Percentiles rank a stretch among this genome's conserved stretches.
Evolutionary conservation across 1,284 basidiomycete species (phyloP).

Genomic region (Sanguinoderma infundibulare): DNA sequence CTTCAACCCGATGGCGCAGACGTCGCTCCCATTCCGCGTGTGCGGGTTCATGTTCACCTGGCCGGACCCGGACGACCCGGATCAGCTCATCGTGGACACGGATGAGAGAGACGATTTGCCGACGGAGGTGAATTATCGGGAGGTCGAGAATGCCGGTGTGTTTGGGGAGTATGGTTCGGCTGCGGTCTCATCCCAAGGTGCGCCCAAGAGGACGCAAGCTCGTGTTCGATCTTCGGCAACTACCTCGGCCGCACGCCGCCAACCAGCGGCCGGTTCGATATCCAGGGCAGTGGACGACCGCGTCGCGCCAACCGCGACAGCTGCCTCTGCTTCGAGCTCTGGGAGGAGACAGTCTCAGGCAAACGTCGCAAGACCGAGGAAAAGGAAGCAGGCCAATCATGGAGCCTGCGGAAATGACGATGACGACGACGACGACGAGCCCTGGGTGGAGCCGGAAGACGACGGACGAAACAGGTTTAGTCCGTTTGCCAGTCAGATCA

Average conservation of each 20-base stretch:
- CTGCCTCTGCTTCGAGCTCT: neutral
- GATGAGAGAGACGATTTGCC: slow-evolving; percentile 17
- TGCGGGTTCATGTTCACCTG: slow-evolving; percentile 34
- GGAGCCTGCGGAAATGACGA: neutral
- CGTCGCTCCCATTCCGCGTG: slow-evolving; percentile 18
- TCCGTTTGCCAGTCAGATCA: neutral
- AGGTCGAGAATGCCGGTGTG: slow-evolving; percentile 7
- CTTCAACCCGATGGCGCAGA: slow-evolving; percentile 17
- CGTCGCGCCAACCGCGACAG: neutral
- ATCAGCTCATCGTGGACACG: slow-evolving; percentile 25
- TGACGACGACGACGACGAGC: neutral
- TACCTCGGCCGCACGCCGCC: neutral
- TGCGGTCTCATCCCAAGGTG: neutral
- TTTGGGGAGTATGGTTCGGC: slow-evolving; percentile 2
- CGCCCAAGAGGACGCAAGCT: neutral
- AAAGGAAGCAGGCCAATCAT: neutral
- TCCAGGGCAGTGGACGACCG: neutral
- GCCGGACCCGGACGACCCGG: slow-evolving; percentile 35
- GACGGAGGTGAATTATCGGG: slow-evolving; percentile 8
- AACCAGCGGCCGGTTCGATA: neutral
- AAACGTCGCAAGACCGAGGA: neutral
- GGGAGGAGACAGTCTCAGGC: neutral
- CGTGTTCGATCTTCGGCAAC: neutral
- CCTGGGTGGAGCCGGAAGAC: slow-evolving; percentile 5
- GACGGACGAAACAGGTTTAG: neutral